phyloP scores from a whole-genome alignment of 1,139 yeast genomes.

The Yamadazyma mexicana region DNA sequence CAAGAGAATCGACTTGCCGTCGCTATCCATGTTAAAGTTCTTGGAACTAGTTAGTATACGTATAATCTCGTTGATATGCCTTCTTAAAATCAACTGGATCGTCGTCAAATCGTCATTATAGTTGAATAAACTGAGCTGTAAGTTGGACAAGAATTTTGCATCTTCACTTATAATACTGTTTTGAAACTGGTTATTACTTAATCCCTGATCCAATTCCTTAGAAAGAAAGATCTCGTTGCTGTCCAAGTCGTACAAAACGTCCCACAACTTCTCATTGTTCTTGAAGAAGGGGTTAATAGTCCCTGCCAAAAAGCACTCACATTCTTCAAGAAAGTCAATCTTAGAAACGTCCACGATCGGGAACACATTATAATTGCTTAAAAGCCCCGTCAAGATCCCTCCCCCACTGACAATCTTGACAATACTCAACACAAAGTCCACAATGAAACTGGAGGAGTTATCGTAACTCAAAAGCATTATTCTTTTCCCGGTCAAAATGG shows the following conservation, averaged over 20 bases:
- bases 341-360: slow-evolving; percentile 66
- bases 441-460: slow-evolving; percentile 54
- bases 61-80: slow-evolving; percentile 48
- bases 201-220: slow-evolving; percentile 20
- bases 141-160: slow-evolving; percentile 46
- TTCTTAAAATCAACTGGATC: slow-evolving; percentile 45
- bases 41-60: slow-evolving; percentile 42
- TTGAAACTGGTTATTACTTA: slow-evolving; percentile 15
- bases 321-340: slow-evolving; percentile 53
- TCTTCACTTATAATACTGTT: slow-evolving; percentile 48
- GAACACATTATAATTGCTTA: slow-evolving; percentile 49
- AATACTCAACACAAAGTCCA: slow-evolving; percentile 54
- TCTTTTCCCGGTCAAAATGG: slow-evolving; percentile 57
- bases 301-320: slow-evolving; percentile 62
- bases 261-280: slow-evolving; percentile 58
- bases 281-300: slow-evolving; percentile 69
- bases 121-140: slow-evolving; percentile 44
- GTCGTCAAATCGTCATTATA: slow-evolving; percentile 53
- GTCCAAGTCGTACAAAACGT: slow-evolving; percentile 58
- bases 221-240: slow-evolving; percentile 38
- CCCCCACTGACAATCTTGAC: slow-evolving; percentile 59
- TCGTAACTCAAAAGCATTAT: slow-evolving; percentile 57
- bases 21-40: slow-evolving; percentile 27
- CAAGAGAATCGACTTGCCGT: slow-evolving; percentile 27
- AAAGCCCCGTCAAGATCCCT: slow-evolving; percentile 54